Evolutionary conservation across 176 grass and related monocot genomes (phyloP).

Genomic region (Dactylis glomerata): DNA sequence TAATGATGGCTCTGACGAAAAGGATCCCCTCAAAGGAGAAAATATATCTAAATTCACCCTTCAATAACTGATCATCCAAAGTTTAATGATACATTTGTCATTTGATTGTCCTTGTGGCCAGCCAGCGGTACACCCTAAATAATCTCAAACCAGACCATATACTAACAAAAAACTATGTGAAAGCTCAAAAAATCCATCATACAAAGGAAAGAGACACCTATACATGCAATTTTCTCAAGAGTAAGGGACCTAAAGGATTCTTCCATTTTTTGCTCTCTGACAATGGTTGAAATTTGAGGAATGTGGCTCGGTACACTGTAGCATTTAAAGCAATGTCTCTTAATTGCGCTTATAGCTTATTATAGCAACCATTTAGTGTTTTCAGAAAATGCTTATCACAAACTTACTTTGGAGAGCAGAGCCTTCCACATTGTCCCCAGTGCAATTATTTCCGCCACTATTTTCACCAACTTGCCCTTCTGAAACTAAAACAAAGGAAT

Average conservation of each 20-base stretch:
- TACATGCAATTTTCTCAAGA: background rate
- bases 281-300: background rate
- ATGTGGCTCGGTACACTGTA: background rate
- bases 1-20: background rate
- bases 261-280: background rate
- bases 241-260: background rate
- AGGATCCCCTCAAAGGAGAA: background rate
- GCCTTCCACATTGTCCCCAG: slow-evolving; percentile 23
- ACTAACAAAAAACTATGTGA: background rate
- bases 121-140: background rate
- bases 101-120: background rate
- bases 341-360: background rate
- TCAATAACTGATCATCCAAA: background rate
- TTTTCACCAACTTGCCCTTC: slow-evolving; percentile 37
- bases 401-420: slow-evolving; percentile 57
- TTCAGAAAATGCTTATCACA: slow-evolving; percentile 2
- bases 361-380: background rate
- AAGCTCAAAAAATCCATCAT: background rate
- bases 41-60: background rate
- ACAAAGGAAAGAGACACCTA: background rate
- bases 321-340: background rate
- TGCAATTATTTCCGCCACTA: slow-evolving; percentile 32
- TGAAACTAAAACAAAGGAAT: slow-evolving; percentile 24
- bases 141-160: background rate
- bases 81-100: background rate